Base-by-base conservation (phyloP, 257 asterid species). In the Przewalskia tangutica region DNA sequence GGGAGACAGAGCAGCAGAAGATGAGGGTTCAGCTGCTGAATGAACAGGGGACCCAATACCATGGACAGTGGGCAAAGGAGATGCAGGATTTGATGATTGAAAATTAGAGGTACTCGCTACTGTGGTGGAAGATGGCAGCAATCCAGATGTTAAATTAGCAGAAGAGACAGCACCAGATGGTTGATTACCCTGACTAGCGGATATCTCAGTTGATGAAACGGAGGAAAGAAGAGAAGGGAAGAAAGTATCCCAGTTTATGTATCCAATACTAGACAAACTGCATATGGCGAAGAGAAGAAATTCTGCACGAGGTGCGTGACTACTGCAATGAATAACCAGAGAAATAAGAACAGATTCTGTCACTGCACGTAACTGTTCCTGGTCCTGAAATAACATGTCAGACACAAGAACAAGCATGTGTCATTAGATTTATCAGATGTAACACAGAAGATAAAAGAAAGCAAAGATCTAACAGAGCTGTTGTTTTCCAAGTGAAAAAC, bases 261-360 rank as follows among this genome's bases (percentile, higher is more conserved):
- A 90, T 54, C 91, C 93, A 83, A 92, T 90, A 81, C 85, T 86
- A 85, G 91, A 94, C 87, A 95, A 88, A 86, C 92, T 87, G 80
- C 91, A 93, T 82, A 95, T 77, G 76, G 97, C 97, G 86, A 93
- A 95, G 84, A 91, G 97, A 86, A 95, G 88, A 85, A 95, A 95
- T 85, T 94, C 95, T 77, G 99, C 98, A 85, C 97, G 88, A 17
- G 98, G 99, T 76, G 97, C 94, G 86, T 95, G 98, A 86, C 89
- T 88, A 85, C 95, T 93, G 85, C 97, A 95, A 85, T 93, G 94
- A 85, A 91, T 87, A 85, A 94, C 97, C 85, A 94, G 89, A 79
- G 95, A 89, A 85, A 93, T 91, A 63, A 95, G 88, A 83, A 89
- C 90, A 81, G 97, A 91, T 85, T 95, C 99, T 27, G 93, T 89